Conservation (phyloP, 164 flowering plant genomes). For the Vitis rotundifolia region DNA sequence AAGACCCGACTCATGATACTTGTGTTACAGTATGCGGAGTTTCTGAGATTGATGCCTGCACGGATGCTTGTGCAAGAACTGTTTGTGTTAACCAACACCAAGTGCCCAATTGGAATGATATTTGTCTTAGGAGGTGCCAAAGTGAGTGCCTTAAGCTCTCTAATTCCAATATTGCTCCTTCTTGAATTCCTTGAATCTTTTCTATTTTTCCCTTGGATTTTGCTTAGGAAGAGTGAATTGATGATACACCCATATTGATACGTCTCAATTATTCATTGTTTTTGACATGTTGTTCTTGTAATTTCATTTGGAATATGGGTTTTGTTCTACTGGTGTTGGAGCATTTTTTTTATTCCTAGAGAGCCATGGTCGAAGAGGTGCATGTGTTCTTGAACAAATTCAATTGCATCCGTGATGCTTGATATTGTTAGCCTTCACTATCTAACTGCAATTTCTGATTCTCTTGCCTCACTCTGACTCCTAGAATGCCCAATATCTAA, state of each 20-base stretch:
- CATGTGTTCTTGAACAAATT: no score
- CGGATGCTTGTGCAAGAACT: conserved; percentile 80
- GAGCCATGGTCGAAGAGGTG: no score
- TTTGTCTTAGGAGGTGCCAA: conserved; percentile 13
- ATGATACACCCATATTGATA: not conserved
- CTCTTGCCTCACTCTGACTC: no score
- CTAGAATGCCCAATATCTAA: no score
- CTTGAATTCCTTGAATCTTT: not conserved
- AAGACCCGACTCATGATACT: conserved; percentile 53
- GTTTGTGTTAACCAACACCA: conserved; percentile 47
- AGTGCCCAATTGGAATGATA: conserved; percentile 20
- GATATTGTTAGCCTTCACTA: no score
- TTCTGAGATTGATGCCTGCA: conserved; percentile 70
- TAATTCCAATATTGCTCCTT: conserved; percentile 3
- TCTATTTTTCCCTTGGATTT: not conserved
- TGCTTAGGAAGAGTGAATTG: not conserved
- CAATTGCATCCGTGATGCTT: no score
- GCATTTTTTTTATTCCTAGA: no score
- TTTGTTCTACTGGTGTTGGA: not conserved
- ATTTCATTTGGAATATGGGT: not conserved
- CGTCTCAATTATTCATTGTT: not conserved
- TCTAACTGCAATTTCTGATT: no score
- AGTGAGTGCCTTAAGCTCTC: conserved; percentile 23
- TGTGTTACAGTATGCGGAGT: conserved; percentile 41
- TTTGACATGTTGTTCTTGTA: not conserved